Percentiles rank a stretch among this genome's conserved stretches.
Conservation (phyloP, 768 basidiomycete genomes). For the Pseudohyphozyma bogoriensis region DNA sequence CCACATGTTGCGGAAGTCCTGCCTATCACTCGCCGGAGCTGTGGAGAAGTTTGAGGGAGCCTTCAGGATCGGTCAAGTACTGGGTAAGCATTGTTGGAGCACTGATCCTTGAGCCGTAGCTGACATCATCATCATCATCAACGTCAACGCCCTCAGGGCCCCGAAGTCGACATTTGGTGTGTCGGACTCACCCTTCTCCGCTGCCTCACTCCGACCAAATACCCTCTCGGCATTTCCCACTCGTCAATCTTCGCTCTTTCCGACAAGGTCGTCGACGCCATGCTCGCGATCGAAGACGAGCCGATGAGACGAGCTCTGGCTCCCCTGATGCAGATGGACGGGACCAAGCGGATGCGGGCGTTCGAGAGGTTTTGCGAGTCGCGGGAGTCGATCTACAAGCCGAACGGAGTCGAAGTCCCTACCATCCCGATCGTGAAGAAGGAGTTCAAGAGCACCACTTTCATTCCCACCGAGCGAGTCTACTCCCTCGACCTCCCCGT, state of each 20-base stretch:
- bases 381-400: conserved; percentile 6
- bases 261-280: conserved; percentile 36
- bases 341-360: conserved; percentile 34
- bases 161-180: conserved; percentile 45
- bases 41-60: conserved; percentile 37
- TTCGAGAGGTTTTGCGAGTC: conserved; percentile 35
- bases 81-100: conserved; percentile 32
- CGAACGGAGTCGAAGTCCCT: background rate
- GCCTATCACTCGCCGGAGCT: conserved; percentile 41
- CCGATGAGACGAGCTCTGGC: conserved; percentile 33
- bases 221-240: conserved; percentile 41
- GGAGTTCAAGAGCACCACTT: conserved; percentile 40
- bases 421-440: background rate
- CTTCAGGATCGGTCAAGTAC: conserved; percentile 38
- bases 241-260: conserved; percentile 35
- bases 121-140: background rate
- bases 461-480: conserved; percentile 36
- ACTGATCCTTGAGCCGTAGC: background rate
- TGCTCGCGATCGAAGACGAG: conserved; percentile 33
- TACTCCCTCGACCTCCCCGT: conserved; percentile 36
- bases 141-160: conserved; percentile 27
- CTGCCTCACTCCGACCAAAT: conserved; percentile 37
- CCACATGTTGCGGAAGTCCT: conserved; percentile 41
- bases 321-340: conserved; percentile 39
- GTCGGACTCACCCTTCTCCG: conserved; percentile 41